A percentile compares a stretch with the other conserved stretches of the same genome.
Evolutionary conservation across 2,329 filamentous ascomycete species (phyloP).

Genomic region (Fusarium solani-melongenae): DNA sequence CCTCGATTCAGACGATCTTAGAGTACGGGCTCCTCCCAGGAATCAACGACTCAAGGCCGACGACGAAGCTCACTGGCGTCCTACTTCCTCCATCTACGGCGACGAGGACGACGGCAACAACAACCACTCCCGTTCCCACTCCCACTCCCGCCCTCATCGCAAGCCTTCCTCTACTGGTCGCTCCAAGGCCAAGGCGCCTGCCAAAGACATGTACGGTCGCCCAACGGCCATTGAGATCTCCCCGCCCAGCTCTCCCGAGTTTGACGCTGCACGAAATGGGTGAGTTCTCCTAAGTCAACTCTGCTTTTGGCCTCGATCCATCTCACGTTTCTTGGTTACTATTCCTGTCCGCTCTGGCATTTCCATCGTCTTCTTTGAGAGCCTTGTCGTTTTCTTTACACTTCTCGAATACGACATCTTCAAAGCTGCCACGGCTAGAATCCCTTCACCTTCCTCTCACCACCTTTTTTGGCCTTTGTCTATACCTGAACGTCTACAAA

Average conservation of each 20-base stretch:
- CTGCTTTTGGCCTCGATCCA: not conserved
- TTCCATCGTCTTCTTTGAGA: conserved; percentile 1
- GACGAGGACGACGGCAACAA: conserved; percentile 31
- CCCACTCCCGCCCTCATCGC: not conserved
- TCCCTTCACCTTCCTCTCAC: not conserved
- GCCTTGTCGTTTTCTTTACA: not conserved
- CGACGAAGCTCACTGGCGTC: conserved; percentile 51
- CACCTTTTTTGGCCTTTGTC: not conserved
- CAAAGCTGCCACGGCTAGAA: not conserved
- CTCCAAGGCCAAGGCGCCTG: conserved; percentile 40
- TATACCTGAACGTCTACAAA: not conserved
- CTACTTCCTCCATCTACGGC: conserved; percentile 67
- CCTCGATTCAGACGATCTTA: conserved; percentile 33
- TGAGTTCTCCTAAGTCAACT: conserved; percentile 50
- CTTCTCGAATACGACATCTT: not conserved
- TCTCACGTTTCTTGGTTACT: conserved; percentile 27
- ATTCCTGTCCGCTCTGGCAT: conserved; percentile 3
- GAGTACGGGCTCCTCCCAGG: conserved; percentile 48
- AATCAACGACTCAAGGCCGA: conserved; percentile 49
- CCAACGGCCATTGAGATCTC: conserved; percentile 62
- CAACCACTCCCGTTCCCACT: conserved; percentile 20
- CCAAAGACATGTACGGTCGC: conserved; percentile 43
- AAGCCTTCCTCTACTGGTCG: conserved; percentile 51
- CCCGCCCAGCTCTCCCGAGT: conserved; percentile 68
- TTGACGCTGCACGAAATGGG: conserved; percentile 50